These are phyloP conservation scores for Piper longum DNA, from an alignment of 164 flowering plant species.

Conservation along the genomic window DNA sequence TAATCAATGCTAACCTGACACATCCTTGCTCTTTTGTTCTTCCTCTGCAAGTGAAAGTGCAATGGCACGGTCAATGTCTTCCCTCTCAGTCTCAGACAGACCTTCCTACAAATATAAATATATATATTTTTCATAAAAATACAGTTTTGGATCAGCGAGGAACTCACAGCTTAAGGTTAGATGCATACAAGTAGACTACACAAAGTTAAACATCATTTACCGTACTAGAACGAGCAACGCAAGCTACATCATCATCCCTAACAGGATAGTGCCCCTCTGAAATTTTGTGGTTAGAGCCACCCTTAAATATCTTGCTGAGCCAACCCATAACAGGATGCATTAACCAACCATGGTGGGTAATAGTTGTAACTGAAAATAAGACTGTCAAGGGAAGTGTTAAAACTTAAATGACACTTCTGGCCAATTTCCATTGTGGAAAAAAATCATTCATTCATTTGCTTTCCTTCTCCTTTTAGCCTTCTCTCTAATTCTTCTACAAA, in stretches of 20 bases:
- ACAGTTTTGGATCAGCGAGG: background rate
- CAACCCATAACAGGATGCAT: conserved; percentile 30
- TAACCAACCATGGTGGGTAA: conserved; percentile 23
- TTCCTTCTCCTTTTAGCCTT: no score
- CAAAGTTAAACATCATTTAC: conserved; percentile 13
- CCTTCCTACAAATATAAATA: conserved; percentile 34
- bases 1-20: background rate
- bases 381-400: background rate
- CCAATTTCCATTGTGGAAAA: no score
- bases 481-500: no score
- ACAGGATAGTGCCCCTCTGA: conserved; percentile 29
- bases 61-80: conserved; percentile 72
- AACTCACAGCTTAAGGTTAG: no score
- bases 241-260: conserved; percentile 30
- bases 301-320: conserved; percentile 46
- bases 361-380: conserved; percentile 18
- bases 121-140: background rate
- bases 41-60: conserved; percentile 73
- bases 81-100: conserved; percentile 45
- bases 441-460: no score
- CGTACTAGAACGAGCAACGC: conserved; percentile 37
- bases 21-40: conserved; percentile 20
- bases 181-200: background rate
- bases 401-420: no score
- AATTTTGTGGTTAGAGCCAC: conserved; percentile 10